Evolutionary conservation across 75 land plant species (phyloP).

Genomic region (Picea glauca): DNA sequence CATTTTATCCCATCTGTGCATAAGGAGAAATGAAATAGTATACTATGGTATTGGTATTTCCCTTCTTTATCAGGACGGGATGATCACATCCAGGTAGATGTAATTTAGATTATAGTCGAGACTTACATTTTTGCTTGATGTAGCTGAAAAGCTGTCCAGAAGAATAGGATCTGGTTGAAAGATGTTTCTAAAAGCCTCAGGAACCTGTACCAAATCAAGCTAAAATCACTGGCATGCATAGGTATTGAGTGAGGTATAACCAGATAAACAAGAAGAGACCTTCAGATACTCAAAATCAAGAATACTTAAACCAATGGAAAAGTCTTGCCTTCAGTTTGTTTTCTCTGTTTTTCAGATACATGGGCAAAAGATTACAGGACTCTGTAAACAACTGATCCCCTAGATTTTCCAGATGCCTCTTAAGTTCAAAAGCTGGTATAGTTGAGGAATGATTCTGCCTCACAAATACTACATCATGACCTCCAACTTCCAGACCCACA

Average conservation of each 20-base stretch:
- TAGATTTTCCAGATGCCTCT: constrained; percentile 52
- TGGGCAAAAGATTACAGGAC: constrained; percentile 37
- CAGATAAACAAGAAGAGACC: not conserved
- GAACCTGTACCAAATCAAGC: constrained; percentile 23
- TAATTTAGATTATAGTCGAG: not conserved
- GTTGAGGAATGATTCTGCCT: constrained; percentile 66
- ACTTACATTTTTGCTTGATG: constrained; percentile 52
- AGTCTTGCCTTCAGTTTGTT: constrained; percentile 26
- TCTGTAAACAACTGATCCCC: constrained; percentile 67
- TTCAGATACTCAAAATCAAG: not conserved
- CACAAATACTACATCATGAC: constrained; percentile 62
- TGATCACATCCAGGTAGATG: not conserved
- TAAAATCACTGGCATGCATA: not conserved
- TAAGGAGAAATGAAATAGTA: not conserved
- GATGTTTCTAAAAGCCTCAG: constrained; percentile 44
- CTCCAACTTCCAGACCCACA: constrained; percentile 68
- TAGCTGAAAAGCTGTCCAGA: constrained; percentile 16
- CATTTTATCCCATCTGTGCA: not conserved
- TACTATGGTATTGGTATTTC: not conserved
- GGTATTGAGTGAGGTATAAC: not conserved
- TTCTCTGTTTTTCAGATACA: constrained; percentile 21
- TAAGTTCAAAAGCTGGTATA: constrained; percentile 44
- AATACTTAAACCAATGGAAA: not conserved
- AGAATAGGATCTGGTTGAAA: constrained; percentile 34
- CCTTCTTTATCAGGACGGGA: not conserved